These are phyloP conservation scores for Lichina pygmaea DNA, from an alignment of 495 filamentous ascomycete species.

Conservation along the genomic window DNA sequence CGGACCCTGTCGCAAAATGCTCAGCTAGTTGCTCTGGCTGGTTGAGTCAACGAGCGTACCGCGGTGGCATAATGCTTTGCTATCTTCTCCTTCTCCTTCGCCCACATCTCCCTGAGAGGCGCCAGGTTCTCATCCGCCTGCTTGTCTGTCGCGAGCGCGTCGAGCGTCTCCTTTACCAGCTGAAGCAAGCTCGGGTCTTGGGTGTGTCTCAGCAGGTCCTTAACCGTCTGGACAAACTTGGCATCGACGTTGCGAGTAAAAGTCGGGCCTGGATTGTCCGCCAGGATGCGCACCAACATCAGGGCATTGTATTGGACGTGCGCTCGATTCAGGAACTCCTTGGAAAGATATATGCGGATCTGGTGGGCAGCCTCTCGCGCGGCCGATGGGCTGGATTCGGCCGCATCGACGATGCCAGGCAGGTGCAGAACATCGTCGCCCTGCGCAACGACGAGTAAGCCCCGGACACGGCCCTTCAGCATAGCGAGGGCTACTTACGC, in stretches of 20 bases:
- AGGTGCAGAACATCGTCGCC: constrained; percentile 80
- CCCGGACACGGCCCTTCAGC: no score
- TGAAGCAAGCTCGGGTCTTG: constrained; percentile 54
- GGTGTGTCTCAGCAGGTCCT: constrained; percentile 45
- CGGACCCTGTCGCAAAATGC: not conserved
- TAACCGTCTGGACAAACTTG: constrained; percentile 50
- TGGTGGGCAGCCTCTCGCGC: constrained; percentile 47
- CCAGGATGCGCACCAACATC: constrained; percentile 82
- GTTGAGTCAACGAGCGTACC: not conserved
- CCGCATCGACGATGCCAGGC: constrained; percentile 80
- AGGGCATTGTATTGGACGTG: constrained; percentile 83
- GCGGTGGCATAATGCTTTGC: constrained; percentile 8
- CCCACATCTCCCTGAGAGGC: constrained; percentile 57
- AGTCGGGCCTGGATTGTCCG: constrained; percentile 69
- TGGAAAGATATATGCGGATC: constrained; percentile 58
- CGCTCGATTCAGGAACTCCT: constrained; percentile 30
- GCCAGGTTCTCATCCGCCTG: constrained; percentile 42
- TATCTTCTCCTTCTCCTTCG: constrained; percentile 49
- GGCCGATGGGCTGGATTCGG: constrained; percentile 71
- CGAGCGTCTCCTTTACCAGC: constrained; percentile 65
- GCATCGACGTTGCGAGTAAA: constrained; percentile 70
- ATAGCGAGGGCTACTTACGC: not conserved
- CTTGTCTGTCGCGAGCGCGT: constrained; percentile 40
- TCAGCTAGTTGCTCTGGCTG: not conserved
- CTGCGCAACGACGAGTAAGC: constrained; percentile 10